Evolutionary conservation across 768 basidiomycete species (phyloP).

Genomic region (Daedalea quercina): DNA sequence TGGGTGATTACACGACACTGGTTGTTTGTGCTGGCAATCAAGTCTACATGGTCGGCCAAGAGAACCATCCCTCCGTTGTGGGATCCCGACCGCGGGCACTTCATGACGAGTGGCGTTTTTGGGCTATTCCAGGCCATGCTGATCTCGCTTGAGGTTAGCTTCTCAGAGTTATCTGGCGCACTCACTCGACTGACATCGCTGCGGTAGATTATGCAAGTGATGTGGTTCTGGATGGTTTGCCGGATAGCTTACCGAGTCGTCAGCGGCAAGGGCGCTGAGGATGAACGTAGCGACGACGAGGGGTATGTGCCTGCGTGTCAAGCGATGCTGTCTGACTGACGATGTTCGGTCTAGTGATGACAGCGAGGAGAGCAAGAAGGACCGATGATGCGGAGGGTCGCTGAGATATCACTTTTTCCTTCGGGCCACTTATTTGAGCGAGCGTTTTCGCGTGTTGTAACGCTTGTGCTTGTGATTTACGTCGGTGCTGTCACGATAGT

Average conservation of each 20-base stretch:
- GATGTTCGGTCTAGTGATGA: conserved; percentile 12
- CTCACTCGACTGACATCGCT: background rate
- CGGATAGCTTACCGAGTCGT: conserved; percentile 80
- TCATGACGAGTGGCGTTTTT: conserved; percentile 40
- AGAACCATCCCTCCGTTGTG: conserved; percentile 46
- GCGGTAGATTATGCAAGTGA: conserved; percentile 58
- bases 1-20: conserved; percentile 91
- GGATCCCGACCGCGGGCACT: conserved; percentile 52
- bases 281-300: conserved; percentile 83
- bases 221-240: conserved; percentile 87
- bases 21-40: conserved; percentile 68
- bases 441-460: background rate
- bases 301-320: conserved; percentile 30
- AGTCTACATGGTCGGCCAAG: conserved; percentile 50
- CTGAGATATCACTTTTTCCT: background rate
- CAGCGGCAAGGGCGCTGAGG: conserved; percentile 68
- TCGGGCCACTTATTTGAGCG: too few species aligned
- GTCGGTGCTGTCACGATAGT: too few species aligned
- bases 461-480: background rate
- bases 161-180: background rate
- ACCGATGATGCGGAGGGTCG: conserved; percentile 8
- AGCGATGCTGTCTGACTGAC: conserved; percentile 1
- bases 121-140: conserved; percentile 49
- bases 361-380: conserved; percentile 25
- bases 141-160: conserved; percentile 50